Percentiles rank a stretch among this genome's conserved stretches.
These are phyloP conservation scores for Erysiphe pulchra DNA, from an alignment of 2,329 filamentous ascomycete species.

Conservation along the genomic window DNA sequence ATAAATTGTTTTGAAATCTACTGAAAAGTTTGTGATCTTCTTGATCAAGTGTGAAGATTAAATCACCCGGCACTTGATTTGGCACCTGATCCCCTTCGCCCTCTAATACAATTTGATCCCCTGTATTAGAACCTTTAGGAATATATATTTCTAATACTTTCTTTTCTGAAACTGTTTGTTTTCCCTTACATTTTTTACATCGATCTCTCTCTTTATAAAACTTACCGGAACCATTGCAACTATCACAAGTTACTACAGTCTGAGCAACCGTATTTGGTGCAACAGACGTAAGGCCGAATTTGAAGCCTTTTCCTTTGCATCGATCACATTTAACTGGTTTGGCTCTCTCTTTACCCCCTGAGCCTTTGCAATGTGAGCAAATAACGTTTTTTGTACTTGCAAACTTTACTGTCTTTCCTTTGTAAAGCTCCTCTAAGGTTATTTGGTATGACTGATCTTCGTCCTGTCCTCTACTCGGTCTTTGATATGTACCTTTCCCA, in stretches of 20 bases:
- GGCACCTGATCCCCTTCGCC: constrained; percentile 87
- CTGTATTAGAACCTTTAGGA: constrained; percentile 60
- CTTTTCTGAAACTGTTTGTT: constrained; percentile 61
- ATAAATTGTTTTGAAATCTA: constrained; percentile 62
- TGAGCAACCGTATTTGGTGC: constrained; percentile 70
- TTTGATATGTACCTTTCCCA: constrained; percentile 22
- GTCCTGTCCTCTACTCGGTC: constrained; percentile 46
- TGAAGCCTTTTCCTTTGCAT: constrained; percentile 58
- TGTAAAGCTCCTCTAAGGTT: constrained; percentile 83
- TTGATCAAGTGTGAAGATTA: constrained; percentile 71
- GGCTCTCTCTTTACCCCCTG: constrained; percentile 74
- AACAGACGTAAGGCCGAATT: constrained; percentile 55
- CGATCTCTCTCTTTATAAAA: constrained; percentile 90
- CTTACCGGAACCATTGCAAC: constrained; percentile 63
- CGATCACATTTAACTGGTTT: constrained; percentile 61
- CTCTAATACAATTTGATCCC: constrained; percentile 70
- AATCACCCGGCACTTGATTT: constrained; percentile 72
- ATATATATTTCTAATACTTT: constrained; percentile 96
- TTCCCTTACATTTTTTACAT: constrained; percentile 97
- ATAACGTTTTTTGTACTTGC: constrained; percentile 83
- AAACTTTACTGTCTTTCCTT: constrained; percentile 95
- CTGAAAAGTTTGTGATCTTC: constrained; percentile 59
- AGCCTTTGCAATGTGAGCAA: constrained; percentile 67
- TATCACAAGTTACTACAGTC: constrained; percentile 53
- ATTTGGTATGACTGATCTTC: constrained; percentile 86